Conservation (phyloP, 1,284 basidiomycete species). For the Boletus subluridellus region DNA sequence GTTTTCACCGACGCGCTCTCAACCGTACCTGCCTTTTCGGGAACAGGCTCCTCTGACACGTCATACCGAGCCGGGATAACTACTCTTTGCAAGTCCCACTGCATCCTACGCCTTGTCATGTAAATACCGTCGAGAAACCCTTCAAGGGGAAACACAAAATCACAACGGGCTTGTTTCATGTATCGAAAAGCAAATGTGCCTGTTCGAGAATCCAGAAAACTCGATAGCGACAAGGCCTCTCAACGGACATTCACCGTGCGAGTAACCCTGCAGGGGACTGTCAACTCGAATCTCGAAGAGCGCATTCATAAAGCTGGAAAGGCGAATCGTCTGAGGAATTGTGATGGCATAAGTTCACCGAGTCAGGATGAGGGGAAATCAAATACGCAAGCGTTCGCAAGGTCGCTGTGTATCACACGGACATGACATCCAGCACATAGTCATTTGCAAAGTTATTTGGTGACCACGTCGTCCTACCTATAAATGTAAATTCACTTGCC, state of each 20-base stretch:
- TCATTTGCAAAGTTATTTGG: background rate
- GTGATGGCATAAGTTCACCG: conserved; percentile 4
- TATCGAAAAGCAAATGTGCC: background rate
- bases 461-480: conserved; percentile 14
- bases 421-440: conserved; percentile 28
- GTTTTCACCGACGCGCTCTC: background rate
- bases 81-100: no score
- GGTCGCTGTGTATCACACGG: conserved; percentile 21
- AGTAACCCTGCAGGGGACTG: background rate
- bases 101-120: background rate
- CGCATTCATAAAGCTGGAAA: conserved; percentile 1
- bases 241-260: background rate
- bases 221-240: background rate
- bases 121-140: background rate
- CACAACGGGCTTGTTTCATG: background rate
- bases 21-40: conserved; percentile 28
- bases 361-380: conserved; percentile 2
- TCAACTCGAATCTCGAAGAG: conserved; percentile 7
- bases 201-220: conserved; percentile 6
- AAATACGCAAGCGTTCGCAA: conserved; percentile 4
- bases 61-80: no score
- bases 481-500: conserved; percentile 20
- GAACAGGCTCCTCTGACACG: background rate
- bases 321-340: conserved; percentile 18
- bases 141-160: background rate